Evolutionary conservation across 163 green algal species (phyloP), one percentile per base, ranked within the genome.

Genomic region (Trebouxiophyceae sp.): DNA sequence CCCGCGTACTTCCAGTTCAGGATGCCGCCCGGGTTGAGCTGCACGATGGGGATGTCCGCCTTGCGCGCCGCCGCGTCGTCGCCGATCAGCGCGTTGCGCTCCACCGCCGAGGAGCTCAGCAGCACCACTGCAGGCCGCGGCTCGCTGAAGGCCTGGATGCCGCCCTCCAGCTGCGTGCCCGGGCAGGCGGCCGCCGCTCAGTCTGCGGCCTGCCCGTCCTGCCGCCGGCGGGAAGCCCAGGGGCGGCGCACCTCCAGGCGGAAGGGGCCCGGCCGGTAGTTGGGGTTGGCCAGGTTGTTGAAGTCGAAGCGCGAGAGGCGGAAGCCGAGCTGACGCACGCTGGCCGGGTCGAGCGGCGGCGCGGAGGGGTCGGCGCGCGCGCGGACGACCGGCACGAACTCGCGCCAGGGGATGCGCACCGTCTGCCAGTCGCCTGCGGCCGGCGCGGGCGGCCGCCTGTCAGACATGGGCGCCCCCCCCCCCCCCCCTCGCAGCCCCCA

Each of bases 1-100:
- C 82, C 84, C 54, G 69, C 72, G 67, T 93, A 95, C 84, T 96
- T 96, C 69, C 86, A 77, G 77, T 96, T 95, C 5, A 96, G 74
- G 0, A 84, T 81, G 66, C 81, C 89, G 5, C 83, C 84, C 0
- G 88, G 88, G 71, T 93, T 95, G 31, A 95, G 73, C 65, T 92
- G 86, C 7, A 93, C 75, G 47, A 93, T 92, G 58, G 86, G 83
- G 59, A 92, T 90, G 70, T 93, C 83, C 28, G 65, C 45, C 62
- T 88, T 86, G 60, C 89, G 78, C 0, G 65, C 66, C 60, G 78
- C 84, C 24, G 70, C 83, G 54, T 96, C 83, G 54, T 92, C 76
- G 0, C 87, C 87, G 26, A 95, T 85, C 54, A 87, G 72, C 0
- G 87, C 87, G 70, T 93, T 96, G 50, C 89, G 79, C 77, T 95